Percentiles rank a stretch among this genome's conserved stretches.
Evolutionary conservation across 352 stramenopile genomes (phyloP).

Genomic region (Pythium rishiriense): DNA sequence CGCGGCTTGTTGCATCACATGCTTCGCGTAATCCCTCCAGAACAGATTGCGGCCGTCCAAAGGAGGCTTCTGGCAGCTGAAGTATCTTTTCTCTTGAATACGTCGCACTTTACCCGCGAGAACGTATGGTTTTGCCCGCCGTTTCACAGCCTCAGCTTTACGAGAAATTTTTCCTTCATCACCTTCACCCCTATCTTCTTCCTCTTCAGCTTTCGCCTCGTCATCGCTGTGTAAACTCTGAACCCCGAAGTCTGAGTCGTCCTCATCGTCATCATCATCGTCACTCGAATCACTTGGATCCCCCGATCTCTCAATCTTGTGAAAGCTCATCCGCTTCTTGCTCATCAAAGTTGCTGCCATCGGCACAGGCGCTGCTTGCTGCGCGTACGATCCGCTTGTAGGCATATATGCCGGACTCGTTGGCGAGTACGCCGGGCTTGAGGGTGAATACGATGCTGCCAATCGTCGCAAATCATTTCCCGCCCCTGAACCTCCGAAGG

Average conservation of each 20-base stretch:
- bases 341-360: background rate
- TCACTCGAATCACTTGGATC: background rate
- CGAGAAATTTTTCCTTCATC: conserved; percentile 1
- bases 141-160: conserved; percentile 1
- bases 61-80: conserved; percentile 28
- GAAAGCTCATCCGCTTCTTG: background rate
- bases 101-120: conserved; percentile 46
- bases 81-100: conserved; percentile 45
- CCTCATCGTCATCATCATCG: conserved; percentile 1
- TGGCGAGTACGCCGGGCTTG: background rate
- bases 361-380: background rate
- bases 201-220: conserved; percentile 1
- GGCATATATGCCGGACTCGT: background rate
- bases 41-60: conserved; percentile 50
- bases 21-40: conserved; percentile 58
- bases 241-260: conserved; percentile 7
- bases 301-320: background rate
- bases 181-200: conserved; percentile 19
- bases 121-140: conserved; percentile 31
- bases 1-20: conserved; percentile 24
- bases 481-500: too few relatives aligned
- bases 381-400: background rate
- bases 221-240: conserved; percentile 15
- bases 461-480: too few relatives aligned
- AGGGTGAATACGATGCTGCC: background rate